These are phyloP conservation scores for Colletotrichum tabaci DNA, from an alignment of 2,329 filamentous ascomycete species.

Conservation along the genomic window DNA sequence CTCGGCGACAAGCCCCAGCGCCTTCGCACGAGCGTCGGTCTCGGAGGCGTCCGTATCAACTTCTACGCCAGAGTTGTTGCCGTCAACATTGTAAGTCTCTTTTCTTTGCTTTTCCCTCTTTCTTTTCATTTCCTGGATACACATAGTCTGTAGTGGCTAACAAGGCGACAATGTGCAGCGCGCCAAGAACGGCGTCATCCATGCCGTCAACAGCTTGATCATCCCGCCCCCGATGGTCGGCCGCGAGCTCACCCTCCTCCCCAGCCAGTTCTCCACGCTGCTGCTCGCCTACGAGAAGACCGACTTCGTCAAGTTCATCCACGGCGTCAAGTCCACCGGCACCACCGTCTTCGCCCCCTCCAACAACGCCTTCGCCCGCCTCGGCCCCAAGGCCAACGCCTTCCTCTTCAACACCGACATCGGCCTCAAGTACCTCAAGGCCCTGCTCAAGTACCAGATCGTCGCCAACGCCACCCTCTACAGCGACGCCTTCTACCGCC, in stretches of 20 bases:
- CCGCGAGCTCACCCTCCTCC: constrained; percentile 73
- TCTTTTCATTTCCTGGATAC: too few species aligned
- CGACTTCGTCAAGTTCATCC: constrained; percentile 74
- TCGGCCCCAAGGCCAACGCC: constrained; percentile 81
- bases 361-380: constrained; percentile 83
- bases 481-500: constrained; percentile 83
- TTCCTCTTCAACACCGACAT: constrained; percentile 86
- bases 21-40: constrained; percentile 75
- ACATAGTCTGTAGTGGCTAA: not conserved
- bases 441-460: constrained; percentile 84
- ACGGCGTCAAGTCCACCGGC: constrained; percentile 70
- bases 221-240: constrained; percentile 79
- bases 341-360: constrained; percentile 86
- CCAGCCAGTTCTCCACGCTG: constrained; percentile 83
- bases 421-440: constrained; percentile 82
- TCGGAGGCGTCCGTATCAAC: constrained; percentile 79
- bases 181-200: constrained; percentile 85
- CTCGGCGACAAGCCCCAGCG: constrained; percentile 80
- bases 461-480: constrained; percentile 84
- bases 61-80: constrained; percentile 81
- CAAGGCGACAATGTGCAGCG: constrained; percentile 52
- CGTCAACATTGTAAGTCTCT: constrained; percentile 75
- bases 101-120: not conserved
- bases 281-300: constrained; percentile 82
- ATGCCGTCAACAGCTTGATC: constrained; percentile 82